phyloP scores from a whole-genome alignment of 1,284 basidiomycete genomes.

The Trichosporon sp. region DNA sequence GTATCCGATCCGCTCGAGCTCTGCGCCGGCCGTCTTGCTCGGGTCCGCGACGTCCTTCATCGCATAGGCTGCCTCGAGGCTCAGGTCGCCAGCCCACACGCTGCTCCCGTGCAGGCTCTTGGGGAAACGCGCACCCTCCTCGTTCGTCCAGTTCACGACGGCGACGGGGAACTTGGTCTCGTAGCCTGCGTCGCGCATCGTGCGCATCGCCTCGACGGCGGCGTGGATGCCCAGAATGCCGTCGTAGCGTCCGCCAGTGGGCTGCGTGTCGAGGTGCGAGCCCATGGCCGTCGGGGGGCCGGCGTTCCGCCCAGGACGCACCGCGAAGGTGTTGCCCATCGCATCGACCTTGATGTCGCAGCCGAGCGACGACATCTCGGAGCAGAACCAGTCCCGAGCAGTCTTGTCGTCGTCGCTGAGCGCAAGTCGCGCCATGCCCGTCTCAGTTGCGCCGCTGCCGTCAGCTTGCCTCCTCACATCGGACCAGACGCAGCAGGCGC shows the following conservation, averaged over 20 bases:
- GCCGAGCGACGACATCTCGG: conserved; percentile 29
- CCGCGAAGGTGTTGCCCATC: conserved; percentile 43
- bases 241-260: conserved; percentile 32
- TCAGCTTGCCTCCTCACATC: neutral
- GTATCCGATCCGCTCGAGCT: conserved; percentile 18
- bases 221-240: conserved; percentile 31
- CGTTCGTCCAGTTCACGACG: conserved; percentile 30
- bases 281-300: conserved; percentile 30
- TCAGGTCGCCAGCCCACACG: conserved; percentile 23
- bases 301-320: conserved; percentile 22
- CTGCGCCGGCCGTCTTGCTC: conserved; percentile 12
- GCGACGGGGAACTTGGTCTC: conserved; percentile 19
- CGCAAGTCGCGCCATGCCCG: conserved; percentile 24
- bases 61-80: conserved; percentile 5
- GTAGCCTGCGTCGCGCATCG: conserved; percentile 15
- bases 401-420: conserved; percentile 33
- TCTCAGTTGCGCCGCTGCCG: conserved; percentile 12
- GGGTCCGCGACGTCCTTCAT: conserved; percentile 15
- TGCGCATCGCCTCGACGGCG: conserved; percentile 25
- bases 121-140: conserved; percentile 20
- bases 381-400: conserved; percentile 35
- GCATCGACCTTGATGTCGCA: conserved; percentile 31
- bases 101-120: conserved; percentile 13
- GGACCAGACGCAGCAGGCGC: neutral
- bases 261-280: conserved; percentile 34